These are phyloP conservation scores for Phytophthora parvispora DNA, from an alignment of 352 stramenopile genomes.

Conservation along the genomic window DNA sequence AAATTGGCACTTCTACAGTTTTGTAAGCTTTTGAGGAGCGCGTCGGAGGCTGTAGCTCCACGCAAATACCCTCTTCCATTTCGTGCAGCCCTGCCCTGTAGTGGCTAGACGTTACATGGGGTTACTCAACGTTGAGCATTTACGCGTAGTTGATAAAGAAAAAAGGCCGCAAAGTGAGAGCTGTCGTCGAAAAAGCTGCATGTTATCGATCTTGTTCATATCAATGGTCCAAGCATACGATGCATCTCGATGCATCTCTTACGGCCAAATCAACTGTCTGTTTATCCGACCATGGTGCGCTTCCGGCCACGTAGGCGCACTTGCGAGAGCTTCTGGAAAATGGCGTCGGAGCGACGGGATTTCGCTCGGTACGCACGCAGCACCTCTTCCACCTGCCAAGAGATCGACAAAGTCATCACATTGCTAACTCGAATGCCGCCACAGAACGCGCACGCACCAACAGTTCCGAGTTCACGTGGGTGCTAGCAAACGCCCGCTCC, in stretches of 20 bases:
- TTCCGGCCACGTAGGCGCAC: conserved; percentile 92
- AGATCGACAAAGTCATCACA: background rate
- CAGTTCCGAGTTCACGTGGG: conserved; percentile 88
- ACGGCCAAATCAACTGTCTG: background rate
- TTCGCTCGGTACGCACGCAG: conserved; percentile 90
- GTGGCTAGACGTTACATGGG: background rate
- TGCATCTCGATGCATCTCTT: background rate
- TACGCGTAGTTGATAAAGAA: background rate
- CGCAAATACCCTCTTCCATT: background rate
- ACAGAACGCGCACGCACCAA: conserved; percentile 51
- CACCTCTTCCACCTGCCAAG: conserved; percentile 78
- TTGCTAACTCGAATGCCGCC: background rate
- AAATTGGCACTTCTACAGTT: background rate
- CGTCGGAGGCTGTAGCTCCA: background rate
- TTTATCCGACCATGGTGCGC: conserved; percentile 92
- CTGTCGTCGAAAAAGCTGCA: background rate
- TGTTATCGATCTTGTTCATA: background rate
- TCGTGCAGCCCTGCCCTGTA: background rate
- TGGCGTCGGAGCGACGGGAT: conserved; percentile 76
- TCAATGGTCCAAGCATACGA: too few species aligned
- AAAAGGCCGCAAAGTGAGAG: background rate
- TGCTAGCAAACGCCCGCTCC: conserved; percentile 93
- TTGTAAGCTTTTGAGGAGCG: background rate
- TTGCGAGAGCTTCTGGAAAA: conserved; percentile 90
- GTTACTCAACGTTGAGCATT: too few species aligned